These are phyloP conservation scores for Pythium pyrilobum DNA, from an alignment of 352 stramenopile species.

Conservation along the genomic window DNA sequence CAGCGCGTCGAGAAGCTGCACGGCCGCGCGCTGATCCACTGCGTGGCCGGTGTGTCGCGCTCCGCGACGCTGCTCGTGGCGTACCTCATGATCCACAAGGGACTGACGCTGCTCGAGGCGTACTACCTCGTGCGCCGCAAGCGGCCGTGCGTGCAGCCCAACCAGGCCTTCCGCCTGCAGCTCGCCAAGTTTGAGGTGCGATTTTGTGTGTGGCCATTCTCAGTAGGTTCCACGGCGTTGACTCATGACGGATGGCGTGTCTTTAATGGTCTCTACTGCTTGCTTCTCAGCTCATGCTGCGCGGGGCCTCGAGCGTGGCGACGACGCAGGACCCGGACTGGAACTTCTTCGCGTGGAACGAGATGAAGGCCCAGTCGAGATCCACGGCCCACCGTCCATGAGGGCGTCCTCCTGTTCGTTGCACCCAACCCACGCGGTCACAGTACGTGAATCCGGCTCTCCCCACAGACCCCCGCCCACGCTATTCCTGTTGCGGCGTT, in stretches of 20 bases:
- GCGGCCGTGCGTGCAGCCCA: slow-evolving; percentile 43
- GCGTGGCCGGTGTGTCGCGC: slow-evolving; percentile 48
- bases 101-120: slow-evolving; percentile 44
- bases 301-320: slow-evolving; percentile 47
- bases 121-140: slow-evolving; percentile 50
- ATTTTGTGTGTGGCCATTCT: background rate
- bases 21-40: slow-evolving; percentile 54
- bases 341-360: slow-evolving; percentile 72
- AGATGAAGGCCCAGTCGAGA: slow-evolving; percentile 33
- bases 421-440: too few relatives aligned
- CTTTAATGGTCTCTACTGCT: too few relatives aligned
- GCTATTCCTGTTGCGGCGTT: too few relatives aligned
- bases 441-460: too few relatives aligned
- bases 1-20: slow-evolving; percentile 38
- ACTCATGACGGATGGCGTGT: too few relatives aligned
- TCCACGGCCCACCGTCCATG: too few relatives aligned
- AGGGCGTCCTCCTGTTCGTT: too few relatives aligned
- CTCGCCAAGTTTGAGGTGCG: slow-evolving; percentile 60
- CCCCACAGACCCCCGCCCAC: too few relatives aligned
- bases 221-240: too few relatives aligned
- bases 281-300: slow-evolving; percentile 33
- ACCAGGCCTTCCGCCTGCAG: slow-evolving; percentile 56
- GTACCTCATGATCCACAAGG: slow-evolving; percentile 70
- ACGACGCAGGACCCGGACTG: slow-evolving; percentile 52
- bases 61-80: slow-evolving; percentile 51